Evolutionary conservation across 2,329 filamentous ascomycete genomes (phyloP).

Genomic region (Colletotrichum magnum): DNA sequence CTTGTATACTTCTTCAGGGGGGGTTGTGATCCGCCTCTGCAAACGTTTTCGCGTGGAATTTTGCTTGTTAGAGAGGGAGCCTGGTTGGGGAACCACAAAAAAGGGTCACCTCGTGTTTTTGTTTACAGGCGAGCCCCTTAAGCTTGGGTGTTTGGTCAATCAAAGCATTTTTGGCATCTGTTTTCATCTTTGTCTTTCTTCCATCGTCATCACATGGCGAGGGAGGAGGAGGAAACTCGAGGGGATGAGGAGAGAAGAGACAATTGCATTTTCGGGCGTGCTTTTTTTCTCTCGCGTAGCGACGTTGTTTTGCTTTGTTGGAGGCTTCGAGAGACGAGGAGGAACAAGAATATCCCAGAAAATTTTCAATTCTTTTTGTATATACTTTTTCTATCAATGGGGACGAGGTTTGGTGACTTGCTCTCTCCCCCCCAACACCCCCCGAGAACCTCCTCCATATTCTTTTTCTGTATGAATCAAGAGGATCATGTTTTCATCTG

Average conservation of each 20-base stretch:
- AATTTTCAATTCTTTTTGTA: slow-evolving; percentile 34
- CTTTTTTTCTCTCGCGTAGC: slow-evolving; percentile 26
- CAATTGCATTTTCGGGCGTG: slow-evolving; percentile 6
- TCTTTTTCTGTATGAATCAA: no score
- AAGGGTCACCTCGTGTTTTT: not conserved
- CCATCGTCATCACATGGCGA: not conserved
- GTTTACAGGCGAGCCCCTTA: not conserved
- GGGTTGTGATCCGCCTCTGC: slow-evolving; percentile 5
- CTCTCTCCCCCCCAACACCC: not conserved
- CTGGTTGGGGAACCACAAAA: not conserved
- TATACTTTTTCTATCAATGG: slow-evolving; percentile 35
- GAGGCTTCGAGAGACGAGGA: not conserved
- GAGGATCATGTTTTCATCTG: no score
- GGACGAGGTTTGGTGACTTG: slow-evolving; percentile 41
- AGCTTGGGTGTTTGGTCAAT: slow-evolving; percentile 5
- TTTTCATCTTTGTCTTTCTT: not conserved
- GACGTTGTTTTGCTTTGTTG: not conserved
- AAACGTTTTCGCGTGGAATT: not conserved
- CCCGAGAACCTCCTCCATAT: no score
- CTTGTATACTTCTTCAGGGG: slow-evolving; percentile 24
- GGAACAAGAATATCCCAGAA: slow-evolving; percentile 18
- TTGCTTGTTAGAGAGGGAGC: slow-evolving; percentile 6
- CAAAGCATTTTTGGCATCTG: not conserved
- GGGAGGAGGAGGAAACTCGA: not conserved
- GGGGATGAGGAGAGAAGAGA: not conserved